These are phyloP conservation scores for Penicillium sp. DNA, from an alignment of 2,329 filamentous ascomycete genomes.

Conservation along the genomic window DNA sequence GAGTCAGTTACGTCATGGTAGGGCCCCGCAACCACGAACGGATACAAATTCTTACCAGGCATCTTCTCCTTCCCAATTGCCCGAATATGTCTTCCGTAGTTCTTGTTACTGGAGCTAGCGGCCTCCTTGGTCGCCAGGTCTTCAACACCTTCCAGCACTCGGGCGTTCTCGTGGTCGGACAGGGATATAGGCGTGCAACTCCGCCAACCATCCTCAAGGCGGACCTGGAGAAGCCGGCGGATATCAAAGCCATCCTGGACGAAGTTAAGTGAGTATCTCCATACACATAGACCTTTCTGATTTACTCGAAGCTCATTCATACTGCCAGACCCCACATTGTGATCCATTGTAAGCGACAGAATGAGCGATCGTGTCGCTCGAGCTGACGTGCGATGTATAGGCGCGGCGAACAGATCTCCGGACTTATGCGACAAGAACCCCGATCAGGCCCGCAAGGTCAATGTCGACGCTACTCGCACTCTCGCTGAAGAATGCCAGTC, in stretches of 20 bases:
- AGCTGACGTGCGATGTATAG: constrained; percentile 41
- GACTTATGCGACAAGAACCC: constrained; percentile 81
- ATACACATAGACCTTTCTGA: background rate
- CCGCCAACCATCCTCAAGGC: constrained; percentile 62
- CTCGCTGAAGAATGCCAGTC: constrained; percentile 64
- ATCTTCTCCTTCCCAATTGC: background rate
- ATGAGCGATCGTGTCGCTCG: background rate
- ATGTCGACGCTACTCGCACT: constrained; percentile 64
- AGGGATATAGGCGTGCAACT: constrained; percentile 68
- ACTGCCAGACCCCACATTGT: constrained; percentile 64
- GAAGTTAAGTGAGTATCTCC: constrained; percentile 48
- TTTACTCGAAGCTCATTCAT: background rate
- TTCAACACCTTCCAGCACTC: constrained; percentile 63
- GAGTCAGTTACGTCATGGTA: constrained; percentile 25
- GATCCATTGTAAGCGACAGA: constrained; percentile 64
- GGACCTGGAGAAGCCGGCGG: constrained; percentile 46
- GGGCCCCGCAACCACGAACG: constrained; percentile 10
- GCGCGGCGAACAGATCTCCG: constrained; percentile 81
- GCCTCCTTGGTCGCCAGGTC: constrained; percentile 76
- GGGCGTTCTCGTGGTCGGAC: constrained; percentile 67
- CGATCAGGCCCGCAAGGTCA: constrained; percentile 66
- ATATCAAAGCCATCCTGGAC: constrained; percentile 47
- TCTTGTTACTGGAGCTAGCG: constrained; percentile 78
- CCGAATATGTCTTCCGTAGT: constrained; percentile 50
- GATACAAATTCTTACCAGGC: constrained; percentile 2